These are phyloP conservation scores for Yueomyces sinensis DNA, from an alignment of 805 yeast species.

Conservation along the genomic window DNA sequence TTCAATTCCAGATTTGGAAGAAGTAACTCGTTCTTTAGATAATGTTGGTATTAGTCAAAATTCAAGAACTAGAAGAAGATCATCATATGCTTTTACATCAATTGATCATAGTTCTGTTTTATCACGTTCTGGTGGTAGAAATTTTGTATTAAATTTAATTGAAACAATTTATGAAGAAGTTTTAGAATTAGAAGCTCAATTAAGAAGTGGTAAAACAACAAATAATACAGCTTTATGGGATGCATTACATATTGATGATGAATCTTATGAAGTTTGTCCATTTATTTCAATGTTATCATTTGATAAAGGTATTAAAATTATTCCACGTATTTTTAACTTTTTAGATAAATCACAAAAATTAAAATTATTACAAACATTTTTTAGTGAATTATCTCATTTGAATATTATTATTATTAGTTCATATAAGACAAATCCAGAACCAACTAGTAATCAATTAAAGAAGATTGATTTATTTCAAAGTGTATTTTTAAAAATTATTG, in stretches of 20 bases:
- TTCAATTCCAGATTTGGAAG: slow-evolving; percentile 17
- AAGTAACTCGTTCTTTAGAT: slow-evolving; percentile 19
- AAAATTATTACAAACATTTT: slow-evolving; percentile 62
- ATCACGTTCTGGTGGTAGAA: slow-evolving; percentile 30
- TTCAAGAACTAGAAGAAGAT: slow-evolving; percentile 23
- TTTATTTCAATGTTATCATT: slow-evolving; percentile 72
- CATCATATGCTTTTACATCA: slow-evolving; percentile 23
- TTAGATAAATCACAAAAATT: slow-evolving; percentile 63
- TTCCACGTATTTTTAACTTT: slow-evolving; percentile 81
- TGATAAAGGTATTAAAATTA: slow-evolving; percentile 78
- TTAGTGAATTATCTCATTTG: slow-evolving; percentile 68
- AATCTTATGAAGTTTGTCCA: slow-evolving; percentile 47
- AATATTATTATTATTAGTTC: slow-evolving; percentile 70
- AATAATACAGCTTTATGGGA: slow-evolving; percentile 53
- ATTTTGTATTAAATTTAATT: slow-evolving; percentile 49
- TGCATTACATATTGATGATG: slow-evolving; percentile 59
- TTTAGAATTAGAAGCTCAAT: slow-evolving; percentile 64
- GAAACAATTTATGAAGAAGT: slow-evolving; percentile 72
- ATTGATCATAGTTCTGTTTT: slow-evolving; percentile 23
- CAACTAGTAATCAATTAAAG: slow-evolving; percentile 37
- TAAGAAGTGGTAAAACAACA: slow-evolving; percentile 41
- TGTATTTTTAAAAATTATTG: slow-evolving; percentile 72
- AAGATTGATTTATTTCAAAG: slow-evolving; percentile 68
- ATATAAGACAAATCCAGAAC: slow-evolving; percentile 51
- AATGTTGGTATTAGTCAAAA: slow-evolving; percentile 18